Evolutionary conservation across 2,329 filamentous ascomycete genomes (phyloP).

Genomic region (Fusarium zealandicum): DNA sequence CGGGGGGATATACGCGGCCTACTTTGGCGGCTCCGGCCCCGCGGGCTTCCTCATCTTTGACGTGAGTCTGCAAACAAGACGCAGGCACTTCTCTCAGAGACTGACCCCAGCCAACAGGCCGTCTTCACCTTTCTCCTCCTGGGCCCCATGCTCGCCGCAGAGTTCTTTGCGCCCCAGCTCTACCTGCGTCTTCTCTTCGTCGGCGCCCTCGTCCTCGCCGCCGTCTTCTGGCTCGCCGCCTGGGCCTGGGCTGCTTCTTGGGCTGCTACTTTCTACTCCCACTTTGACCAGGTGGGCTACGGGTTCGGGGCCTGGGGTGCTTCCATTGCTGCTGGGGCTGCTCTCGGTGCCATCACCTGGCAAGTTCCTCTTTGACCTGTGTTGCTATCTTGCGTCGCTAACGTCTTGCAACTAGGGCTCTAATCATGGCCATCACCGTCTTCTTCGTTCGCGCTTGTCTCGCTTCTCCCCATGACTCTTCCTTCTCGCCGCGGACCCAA

Average conservation of each 20-base stretch:
- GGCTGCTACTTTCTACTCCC: constrained; percentile 41
- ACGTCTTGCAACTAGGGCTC: constrained; percentile 41
- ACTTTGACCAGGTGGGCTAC: constrained; percentile 31
- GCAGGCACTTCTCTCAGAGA: no score
- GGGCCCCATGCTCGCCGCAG: constrained; percentile 47
- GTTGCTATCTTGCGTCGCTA: background rate
- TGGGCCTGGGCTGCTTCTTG: constrained; percentile 50
- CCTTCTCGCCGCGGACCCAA: constrained; percentile 11
- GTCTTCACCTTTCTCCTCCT: constrained; percentile 53
- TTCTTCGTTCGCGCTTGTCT: constrained; percentile 50
- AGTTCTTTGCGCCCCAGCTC: constrained; percentile 46
- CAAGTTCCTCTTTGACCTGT: constrained; percentile 28
- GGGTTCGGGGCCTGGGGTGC: constrained; percentile 33
- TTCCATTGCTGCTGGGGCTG: constrained; percentile 50
- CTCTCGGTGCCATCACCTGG: constrained; percentile 53
- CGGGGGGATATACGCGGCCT: constrained; percentile 25
- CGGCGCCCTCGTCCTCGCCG: constrained; percentile 45
- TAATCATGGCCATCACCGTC: constrained; percentile 48
- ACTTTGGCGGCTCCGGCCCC: constrained; percentile 43
- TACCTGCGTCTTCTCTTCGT: constrained; percentile 48
- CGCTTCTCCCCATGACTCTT: constrained; percentile 18
- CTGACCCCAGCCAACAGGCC: constrained; percentile 40
- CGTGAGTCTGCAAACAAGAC: constrained; percentile 50
- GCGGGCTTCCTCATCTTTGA: constrained; percentile 56
- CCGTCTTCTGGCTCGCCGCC: constrained; percentile 54